Percentiles rank a stretch among this genome's conserved stretches.
Evolutionary conservation across 169 alveolate genomes (phyloP).

Genomic region (Plasmodium inui): DNA sequence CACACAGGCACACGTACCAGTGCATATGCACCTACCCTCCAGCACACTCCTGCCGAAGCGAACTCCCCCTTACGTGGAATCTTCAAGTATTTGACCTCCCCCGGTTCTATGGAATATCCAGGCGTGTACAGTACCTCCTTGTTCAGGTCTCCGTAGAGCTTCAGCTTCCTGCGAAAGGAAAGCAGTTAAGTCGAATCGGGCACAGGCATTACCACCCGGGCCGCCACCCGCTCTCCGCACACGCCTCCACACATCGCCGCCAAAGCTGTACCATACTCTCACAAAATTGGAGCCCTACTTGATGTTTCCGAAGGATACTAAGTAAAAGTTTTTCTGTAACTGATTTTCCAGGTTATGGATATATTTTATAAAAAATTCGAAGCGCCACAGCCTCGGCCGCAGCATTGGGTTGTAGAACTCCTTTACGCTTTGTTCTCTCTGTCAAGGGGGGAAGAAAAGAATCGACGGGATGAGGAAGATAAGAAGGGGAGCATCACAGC

Average conservation of each 20-base stretch:
- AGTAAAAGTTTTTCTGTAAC: slow-evolving; percentile 50
- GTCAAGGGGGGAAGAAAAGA: not conserved
- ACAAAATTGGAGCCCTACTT: slow-evolving; percentile 9
- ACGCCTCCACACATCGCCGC: not conserved
- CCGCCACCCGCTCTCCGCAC: too few relatives aligned
- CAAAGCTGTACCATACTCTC: not conserved
- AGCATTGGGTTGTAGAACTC: slow-evolving; percentile 74
- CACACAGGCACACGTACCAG: not conserved
- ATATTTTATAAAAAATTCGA: slow-evolving; percentile 70
- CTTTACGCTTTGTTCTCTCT: slow-evolving; percentile 68
- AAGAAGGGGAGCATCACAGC: not conserved
- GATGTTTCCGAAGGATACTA: slow-evolving; percentile 59
- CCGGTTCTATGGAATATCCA: slow-evolving; percentile 81
- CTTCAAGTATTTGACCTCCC: slow-evolving; percentile 77
- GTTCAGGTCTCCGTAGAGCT: slow-evolving; percentile 60
- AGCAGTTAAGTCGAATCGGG: not conserved
- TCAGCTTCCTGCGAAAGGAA: slow-evolving; percentile 30
- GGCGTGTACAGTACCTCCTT: slow-evolving; percentile 82
- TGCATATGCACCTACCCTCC: not conserved
- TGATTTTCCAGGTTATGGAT: slow-evolving; percentile 73
- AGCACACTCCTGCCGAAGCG: not conserved
- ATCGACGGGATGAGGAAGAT: not conserved
- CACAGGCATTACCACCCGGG: not conserved
- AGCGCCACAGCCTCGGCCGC: slow-evolving; percentile 70
- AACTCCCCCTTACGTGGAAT: slow-evolving; percentile 76